These are phyloP conservation scores for Castanea mollissima DNA, from an alignment of 306 rosid genomes.

Conservation along the genomic window DNA sequence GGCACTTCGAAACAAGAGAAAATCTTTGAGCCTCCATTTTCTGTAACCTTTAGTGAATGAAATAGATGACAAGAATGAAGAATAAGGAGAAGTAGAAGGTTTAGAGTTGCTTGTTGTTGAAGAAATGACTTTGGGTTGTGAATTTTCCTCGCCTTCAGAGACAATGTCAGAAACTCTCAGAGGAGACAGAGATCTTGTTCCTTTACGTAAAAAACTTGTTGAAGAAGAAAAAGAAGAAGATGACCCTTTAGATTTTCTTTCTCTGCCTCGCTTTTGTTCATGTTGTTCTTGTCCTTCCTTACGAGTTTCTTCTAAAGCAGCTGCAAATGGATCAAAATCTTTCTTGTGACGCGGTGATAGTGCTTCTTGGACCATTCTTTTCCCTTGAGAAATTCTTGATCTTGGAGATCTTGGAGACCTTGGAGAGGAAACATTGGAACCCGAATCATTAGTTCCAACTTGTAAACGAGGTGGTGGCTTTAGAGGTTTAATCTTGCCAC, in stretches of 20 bases:
- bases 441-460: constrained; percentile 11
- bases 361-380: constrained; percentile 36
- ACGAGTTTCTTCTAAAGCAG: constrained; percentile 39
- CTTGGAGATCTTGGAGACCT: constrained; percentile 23
- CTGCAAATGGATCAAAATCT: constrained; percentile 51
- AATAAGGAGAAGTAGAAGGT: constrained; percentile 20
- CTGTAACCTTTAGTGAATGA: constrained; percentile 58
- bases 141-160: constrained; percentile 33
- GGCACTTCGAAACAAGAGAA: constrained; percentile 75
- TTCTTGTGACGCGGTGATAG: constrained; percentile 37
- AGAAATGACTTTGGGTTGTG: constrained; percentile 23
- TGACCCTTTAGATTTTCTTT: constrained; percentile 13
- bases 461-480: constrained; percentile 55
- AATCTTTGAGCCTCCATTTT: constrained; percentile 74
- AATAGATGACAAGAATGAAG: constrained; percentile 58
- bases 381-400: constrained; percentile 38
- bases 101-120: constrained; percentile 40
- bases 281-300: constrained; percentile 9
- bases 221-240: not conserved
- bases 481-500: constrained; percentile 72
- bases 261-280: constrained; percentile 47
- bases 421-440: constrained; percentile 30
- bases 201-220: constrained; percentile 34
- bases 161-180: constrained; percentile 63
- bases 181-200: constrained; percentile 75